Percentiles rank a stretch among this genome's conserved stretches.
Conservation (phyloP, 2,329 filamentous ascomycete genomes). For the Beauveria sp. region DNA sequence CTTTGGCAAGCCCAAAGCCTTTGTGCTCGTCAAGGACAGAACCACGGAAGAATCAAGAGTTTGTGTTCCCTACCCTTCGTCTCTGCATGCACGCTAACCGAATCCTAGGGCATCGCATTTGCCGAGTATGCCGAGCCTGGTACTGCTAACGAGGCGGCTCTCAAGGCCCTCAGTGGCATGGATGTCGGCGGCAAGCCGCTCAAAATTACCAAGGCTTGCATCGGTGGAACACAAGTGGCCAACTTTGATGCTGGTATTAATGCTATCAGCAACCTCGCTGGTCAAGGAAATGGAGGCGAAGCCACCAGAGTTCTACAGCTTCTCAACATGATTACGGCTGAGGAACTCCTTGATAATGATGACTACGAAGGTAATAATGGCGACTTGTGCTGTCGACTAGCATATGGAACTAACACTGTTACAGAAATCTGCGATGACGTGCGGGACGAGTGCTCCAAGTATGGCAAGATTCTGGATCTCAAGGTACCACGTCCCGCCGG, state of each 20-base stretch:
- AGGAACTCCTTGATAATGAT: conserved; percentile 87
- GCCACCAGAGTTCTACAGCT: conserved; percentile 81
- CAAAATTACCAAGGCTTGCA: conserved; percentile 81
- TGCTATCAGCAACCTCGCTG: conserved; percentile 95
- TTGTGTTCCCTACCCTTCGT: conserved; percentile 29
- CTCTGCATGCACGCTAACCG: conserved; percentile 21
- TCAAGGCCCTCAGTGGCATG: conserved; percentile 89
- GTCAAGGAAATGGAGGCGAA: conserved; percentile 73
- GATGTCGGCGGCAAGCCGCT: conserved; percentile 81
- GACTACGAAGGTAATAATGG: conserved; percentile 76
- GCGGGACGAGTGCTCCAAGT: conserved; percentile 87
- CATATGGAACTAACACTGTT: conserved; percentile 25
- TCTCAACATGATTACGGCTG: conserved; percentile 96
- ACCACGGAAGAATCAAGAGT: conserved; percentile 81
- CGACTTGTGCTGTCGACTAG: neutral
- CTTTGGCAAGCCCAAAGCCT: conserved; percentile 90
- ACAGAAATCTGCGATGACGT: conserved; percentile 96
- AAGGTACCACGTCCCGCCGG: conserved; percentile 87
- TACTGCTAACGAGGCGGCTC: conserved; percentile 67
- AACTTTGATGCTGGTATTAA: conserved; percentile 94
- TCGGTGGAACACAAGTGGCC: conserved; percentile 86
- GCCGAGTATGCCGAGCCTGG: conserved; percentile 81
- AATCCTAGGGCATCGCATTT: conserved; percentile 77
- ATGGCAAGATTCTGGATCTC: conserved; percentile 74
- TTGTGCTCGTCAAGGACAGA: conserved; percentile 80